A percentile compares a stretch with the other conserved stretches of the same genome.
Conservation (phyloP, 2,329 filamentous ascomycete species). For the Pseudogymnoascus sp. region DNA sequence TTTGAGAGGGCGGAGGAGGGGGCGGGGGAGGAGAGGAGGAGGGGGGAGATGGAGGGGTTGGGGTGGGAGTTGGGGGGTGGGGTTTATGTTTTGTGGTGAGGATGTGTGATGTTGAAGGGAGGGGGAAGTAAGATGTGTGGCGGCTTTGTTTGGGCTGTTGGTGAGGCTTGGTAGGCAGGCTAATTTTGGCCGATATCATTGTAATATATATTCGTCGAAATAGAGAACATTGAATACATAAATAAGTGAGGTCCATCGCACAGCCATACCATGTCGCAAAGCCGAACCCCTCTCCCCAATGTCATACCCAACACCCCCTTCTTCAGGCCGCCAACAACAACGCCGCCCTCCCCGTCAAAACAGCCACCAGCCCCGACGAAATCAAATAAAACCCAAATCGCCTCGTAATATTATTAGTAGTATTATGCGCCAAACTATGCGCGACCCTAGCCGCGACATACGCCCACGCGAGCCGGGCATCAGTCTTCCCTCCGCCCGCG, state of each 20-base stretch:
- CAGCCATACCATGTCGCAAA: not conserved
- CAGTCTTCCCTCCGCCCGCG: conserved; percentile 17
- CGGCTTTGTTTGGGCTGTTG: not conserved
- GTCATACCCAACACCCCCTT: not conserved
- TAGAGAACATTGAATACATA: not conserved
- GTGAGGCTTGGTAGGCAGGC: not conserved
- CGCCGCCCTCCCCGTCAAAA: conserved; percentile 24
- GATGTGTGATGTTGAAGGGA: not conserved
- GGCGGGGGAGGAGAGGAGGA: too few relatives aligned
- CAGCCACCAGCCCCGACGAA: conserved; percentile 25
- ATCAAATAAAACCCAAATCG: conserved; percentile 29
- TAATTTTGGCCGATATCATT: not conserved
- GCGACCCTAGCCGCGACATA: conserved; percentile 33
- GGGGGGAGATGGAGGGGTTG: too few relatives aligned
- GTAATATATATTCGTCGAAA: not conserved
- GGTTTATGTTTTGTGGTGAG: not conserved
- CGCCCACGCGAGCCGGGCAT: conserved; percentile 32
- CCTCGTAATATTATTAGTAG: conserved; percentile 29
- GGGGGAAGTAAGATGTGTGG: not conserved
- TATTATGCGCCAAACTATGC: conserved; percentile 33
- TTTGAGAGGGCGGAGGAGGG: too few relatives aligned
- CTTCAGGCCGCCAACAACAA: conserved; percentile 8
- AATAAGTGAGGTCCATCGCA: not conserved
- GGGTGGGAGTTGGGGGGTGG: too few relatives aligned
- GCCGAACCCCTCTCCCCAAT: not conserved